A percentile compares a stretch with the other conserved stretches of the same genome.
phyloP scores from a whole-genome alignment of 176 grass and related monocot genomes.

The Oryza longistaminata region DNA sequence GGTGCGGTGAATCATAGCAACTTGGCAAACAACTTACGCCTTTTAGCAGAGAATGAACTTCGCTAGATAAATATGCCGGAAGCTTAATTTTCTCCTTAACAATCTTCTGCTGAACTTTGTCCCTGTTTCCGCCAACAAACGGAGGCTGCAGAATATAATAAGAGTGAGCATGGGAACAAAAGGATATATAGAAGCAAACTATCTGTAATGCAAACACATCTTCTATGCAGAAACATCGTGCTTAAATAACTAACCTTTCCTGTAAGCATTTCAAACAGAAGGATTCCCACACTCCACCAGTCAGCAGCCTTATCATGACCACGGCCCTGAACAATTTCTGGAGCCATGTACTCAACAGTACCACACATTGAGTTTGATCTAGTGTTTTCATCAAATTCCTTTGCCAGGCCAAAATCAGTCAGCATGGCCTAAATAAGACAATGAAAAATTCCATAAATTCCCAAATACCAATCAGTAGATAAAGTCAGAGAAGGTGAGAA shows the following conservation, averaged over 20 bases:
- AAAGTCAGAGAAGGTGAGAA: neutral
- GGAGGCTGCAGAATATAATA: constrained; percentile 67
- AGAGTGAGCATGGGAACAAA: constrained; percentile 26
- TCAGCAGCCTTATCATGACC: constrained; percentile 98
- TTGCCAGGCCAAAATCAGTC: constrained; percentile 94
- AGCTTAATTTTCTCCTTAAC: constrained; percentile 95
- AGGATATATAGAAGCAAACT: neutral
- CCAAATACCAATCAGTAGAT: neutral
- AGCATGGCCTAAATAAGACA: constrained; percentile 67
- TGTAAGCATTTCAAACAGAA: constrained; percentile 99
- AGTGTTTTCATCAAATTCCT: constrained; percentile 96
- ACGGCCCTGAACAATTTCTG: constrained; percentile 85
- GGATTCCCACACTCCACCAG: constrained; percentile 98
- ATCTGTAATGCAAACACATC: neutral
- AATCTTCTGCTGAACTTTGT: constrained; percentile 94
- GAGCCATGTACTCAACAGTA: constrained; percentile 97
- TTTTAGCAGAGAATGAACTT: constrained; percentile 94
- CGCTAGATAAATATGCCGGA: constrained; percentile 68
- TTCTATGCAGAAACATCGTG: neutral
- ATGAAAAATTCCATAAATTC: neutral
- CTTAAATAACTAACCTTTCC: constrained; percentile 64
- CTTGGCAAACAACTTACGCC: constrained; percentile 65
- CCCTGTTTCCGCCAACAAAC: constrained; percentile 76
- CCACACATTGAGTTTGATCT: constrained; percentile 97
- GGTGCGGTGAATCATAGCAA: constrained; percentile 3